Base-by-base conservation (phyloP, 2,329 filamentous ascomycete genomes). In the Tolypocladium ophioglossoides region DNA sequence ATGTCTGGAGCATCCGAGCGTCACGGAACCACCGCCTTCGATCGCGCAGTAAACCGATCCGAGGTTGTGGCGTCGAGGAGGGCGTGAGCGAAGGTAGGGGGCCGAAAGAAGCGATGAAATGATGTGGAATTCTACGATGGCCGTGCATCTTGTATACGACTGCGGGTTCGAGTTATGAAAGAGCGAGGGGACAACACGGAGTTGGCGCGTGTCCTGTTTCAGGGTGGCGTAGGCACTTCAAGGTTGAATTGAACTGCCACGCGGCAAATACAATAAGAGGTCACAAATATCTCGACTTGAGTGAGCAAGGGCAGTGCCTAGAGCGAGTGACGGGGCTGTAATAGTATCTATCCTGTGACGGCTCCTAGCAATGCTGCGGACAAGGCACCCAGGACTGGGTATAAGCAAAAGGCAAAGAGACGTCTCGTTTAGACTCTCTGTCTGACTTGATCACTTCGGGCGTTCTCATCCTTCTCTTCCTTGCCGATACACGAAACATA, bases 1-100 rank as follows among this genome's bases (percentile, higher is more conserved):
- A 65, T 72, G 72, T 54, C 66, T 78, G 6, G 74, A 73, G 8
- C 66, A 69, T 50, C 63, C 72, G 7, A 66, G 64, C n/a, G 60
- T 70, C 14, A 61, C 69, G 18, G 71, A 74, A 56, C 64, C 63
- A 44, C 58, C 65, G 27, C 62, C 63, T 4, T 62, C 70, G 44
- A 58, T 72, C 5, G 64, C 66, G 32, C 72, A 69, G 52, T 73
- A 65, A 62, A 30, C 4, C 27, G 14, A 16, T 8, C 18, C 27
- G 18, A 8, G 20, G 10, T 30, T 16, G 50, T 30, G 24, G 41
- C 41, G 9, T 30, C 4, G 50, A 39, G 5, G 22, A 16, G 38
- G 4, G 18, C 27, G 27, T 22, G 30, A 27, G 18, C 9, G 20
- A 12, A 11, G 20, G 9, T 3, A 34, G 12, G 12, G 18, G 12